Evolutionary conservation across 2,329 filamentous ascomycete species (phyloP), one percentile per base, ranked within the genome.

Genomic region (Bipolaris bicolor): DNA sequence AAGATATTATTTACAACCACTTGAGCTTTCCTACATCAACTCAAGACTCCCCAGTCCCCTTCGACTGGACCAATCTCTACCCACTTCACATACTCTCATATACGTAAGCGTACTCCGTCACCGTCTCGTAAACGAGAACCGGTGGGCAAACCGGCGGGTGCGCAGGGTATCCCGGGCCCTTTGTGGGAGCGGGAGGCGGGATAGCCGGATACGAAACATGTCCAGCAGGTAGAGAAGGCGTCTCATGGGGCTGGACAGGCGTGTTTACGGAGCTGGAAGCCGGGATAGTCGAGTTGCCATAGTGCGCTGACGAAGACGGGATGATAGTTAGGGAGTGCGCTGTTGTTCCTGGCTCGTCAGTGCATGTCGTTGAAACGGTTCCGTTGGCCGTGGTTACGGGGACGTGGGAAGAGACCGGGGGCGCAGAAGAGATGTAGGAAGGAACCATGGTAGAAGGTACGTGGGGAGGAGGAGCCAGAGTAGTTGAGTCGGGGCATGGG

Each of bases 251-350:
- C 49, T 56, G 52, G 2, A 40, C 26, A 7, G 54, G 29, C 13
- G 36, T 36, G 26, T 41, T 47, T 15, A 36, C 11, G 31, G 34
- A 41, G 36, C 36, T 45, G 24, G 41, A 36, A 3, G 20, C 36
- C n/a, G 43, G 29, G 13, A 56, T 41, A 9, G 54, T 56, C 31
- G 49, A 56, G 49, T 52, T 56, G 29, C 36, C 41, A 26, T 56
- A 56, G 15, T 49, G 20, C 9, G 13, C 31, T 20, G 54, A n/a
- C n/a, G n/a, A 46, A 29, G 16, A 47, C 20, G 44, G 54, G 15
- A 33, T 11, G n/a, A 47, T 26, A 13, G 49, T 47, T 29, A 52
- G 20, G 5, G 41, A 48, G 26, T 52, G 41, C 29, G 33, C 41
- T 20, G 48, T 52, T 20, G 48, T 52, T 29, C 39, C 41, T 33